Conservation (phyloP, 768 basidiomycete genomes). For the Daedaleopsis sinensis region DNA sequence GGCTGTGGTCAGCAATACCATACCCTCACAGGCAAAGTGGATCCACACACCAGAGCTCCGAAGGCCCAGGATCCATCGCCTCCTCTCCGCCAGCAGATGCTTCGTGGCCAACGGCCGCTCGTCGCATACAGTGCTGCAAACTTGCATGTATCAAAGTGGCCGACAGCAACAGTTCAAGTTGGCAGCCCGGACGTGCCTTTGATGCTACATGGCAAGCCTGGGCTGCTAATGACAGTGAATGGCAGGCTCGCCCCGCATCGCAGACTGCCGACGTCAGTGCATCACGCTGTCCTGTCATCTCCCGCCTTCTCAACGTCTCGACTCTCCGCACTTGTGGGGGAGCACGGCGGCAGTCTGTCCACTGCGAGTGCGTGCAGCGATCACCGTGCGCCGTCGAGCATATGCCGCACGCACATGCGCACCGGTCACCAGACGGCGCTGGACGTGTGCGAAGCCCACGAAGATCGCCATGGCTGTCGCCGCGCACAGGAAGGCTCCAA, state of each 20-base stretch:
- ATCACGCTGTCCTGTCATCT: slow-evolving; percentile 9
- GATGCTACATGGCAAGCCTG: not conserved
- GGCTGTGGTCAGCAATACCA: too few species aligned
- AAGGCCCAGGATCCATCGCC: too few species aligned
- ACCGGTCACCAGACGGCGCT: not conserved
- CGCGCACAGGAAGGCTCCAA: not conserved
- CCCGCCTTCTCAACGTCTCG: not conserved
- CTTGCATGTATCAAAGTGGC: too few species aligned
- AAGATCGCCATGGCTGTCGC: not conserved
- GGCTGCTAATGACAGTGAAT: not conserved
- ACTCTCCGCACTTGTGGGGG: too few species aligned
- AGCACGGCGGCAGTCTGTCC: not conserved
- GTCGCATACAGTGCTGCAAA: too few species aligned
- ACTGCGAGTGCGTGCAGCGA: not conserved
- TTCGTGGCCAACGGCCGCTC: too few species aligned
- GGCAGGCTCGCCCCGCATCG: not conserved
- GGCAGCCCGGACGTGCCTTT: not conserved
- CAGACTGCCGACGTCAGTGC: slow-evolving; percentile 6
- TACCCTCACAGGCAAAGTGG: too few species aligned
- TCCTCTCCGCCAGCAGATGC: too few species aligned
- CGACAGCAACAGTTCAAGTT: too few species aligned
- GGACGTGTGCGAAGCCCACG: not conserved
- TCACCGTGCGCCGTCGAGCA: not conserved
- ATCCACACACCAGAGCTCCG: too few species aligned
- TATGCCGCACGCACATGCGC: not conserved